Percentiles rank a stretch among this genome's conserved stretches.
Evolutionary conservation across 176 grass and related monocot genomes (phyloP).

Genomic region (Dactylis glomerata): DNA sequence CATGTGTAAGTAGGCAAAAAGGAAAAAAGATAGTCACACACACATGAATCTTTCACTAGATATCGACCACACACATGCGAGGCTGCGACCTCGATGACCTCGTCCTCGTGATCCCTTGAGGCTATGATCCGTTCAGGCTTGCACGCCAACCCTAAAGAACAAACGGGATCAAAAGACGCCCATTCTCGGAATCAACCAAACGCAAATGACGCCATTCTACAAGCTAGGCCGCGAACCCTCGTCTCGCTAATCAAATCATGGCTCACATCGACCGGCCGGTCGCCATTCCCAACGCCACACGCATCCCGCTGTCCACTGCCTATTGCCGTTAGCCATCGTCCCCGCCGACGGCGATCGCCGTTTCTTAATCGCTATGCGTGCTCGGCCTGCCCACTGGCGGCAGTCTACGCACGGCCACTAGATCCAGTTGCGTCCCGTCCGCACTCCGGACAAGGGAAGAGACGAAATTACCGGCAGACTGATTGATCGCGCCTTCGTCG

Average conservation of each 20-base stretch:
- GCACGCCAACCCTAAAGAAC: not conserved
- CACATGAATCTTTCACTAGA: not conserved
- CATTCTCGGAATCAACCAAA: not conserved
- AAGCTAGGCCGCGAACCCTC: not conserved
- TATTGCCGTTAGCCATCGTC: not conserved
- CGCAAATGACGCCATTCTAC: not conserved
- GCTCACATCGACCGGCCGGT: not conserved
- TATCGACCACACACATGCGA: not conserved
- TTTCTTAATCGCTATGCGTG: not conserved
- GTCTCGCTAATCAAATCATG: not conserved
- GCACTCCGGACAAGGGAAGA: constrained; percentile 26
- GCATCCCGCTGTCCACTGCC: not conserved
- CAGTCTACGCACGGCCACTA: not conserved
- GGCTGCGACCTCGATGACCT: not conserved
- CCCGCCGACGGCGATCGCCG: not conserved
- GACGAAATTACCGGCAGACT: constrained; percentile 5
- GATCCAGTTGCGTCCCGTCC: constrained; percentile 17
- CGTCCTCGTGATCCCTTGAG: not conserved
- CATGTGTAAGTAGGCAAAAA: not conserved
- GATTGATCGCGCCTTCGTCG: not conserved
- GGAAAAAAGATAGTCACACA: not conserved
- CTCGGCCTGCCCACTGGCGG: not conserved
- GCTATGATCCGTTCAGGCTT: not conserved
- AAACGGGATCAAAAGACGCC: not conserved
- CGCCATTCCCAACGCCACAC: constrained; percentile 8